Percentiles rank a stretch among this genome's conserved stretches.
phyloP scores from a whole-genome alignment of 441 rosid genomes.

The Jatropha multifida region DNA sequence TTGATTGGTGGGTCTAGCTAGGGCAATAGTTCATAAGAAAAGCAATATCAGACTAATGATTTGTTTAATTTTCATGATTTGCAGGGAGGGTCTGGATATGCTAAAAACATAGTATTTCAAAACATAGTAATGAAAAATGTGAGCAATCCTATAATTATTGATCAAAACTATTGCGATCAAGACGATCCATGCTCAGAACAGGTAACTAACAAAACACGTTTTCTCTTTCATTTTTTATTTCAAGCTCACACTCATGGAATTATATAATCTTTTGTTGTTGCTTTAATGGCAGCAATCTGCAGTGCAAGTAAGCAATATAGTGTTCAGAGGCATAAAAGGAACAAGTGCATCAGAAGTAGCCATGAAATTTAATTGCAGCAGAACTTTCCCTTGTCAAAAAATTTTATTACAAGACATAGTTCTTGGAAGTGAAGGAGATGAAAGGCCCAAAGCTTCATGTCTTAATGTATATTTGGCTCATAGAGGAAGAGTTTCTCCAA shows the following conservation, averaged over 20 bases:
- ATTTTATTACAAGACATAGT: constrained; percentile 50
- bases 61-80: not conserved
- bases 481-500: constrained; percentile 43
- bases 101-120: constrained; percentile 56
- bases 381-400: constrained; percentile 48
- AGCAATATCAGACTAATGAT: not conserved
- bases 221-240: not conserved
- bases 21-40: not conserved
- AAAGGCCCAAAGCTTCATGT: constrained; percentile 48
- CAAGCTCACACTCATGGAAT: not conserved
- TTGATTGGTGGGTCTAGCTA: too few relatives aligned
- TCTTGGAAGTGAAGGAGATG: constrained; percentile 26
- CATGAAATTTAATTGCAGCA: constrained; percentile 59
- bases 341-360: constrained; percentile 66
- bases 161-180: constrained; percentile 79
- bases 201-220: constrained; percentile 32
- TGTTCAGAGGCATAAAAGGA: constrained; percentile 64
- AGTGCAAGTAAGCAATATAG: constrained; percentile 64
- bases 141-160: constrained; percentile 70
- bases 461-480: constrained; percentile 37
- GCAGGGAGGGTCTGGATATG: constrained; percentile 84
- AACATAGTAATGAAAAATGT: constrained; percentile 63
- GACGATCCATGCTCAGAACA: constrained; percentile 45
- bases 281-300: constrained; percentile 48
- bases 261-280: not conserved